phyloP scores from a whole-genome alignment of 768 basidiomycete species.

The Tricholoma sp. region DNA sequence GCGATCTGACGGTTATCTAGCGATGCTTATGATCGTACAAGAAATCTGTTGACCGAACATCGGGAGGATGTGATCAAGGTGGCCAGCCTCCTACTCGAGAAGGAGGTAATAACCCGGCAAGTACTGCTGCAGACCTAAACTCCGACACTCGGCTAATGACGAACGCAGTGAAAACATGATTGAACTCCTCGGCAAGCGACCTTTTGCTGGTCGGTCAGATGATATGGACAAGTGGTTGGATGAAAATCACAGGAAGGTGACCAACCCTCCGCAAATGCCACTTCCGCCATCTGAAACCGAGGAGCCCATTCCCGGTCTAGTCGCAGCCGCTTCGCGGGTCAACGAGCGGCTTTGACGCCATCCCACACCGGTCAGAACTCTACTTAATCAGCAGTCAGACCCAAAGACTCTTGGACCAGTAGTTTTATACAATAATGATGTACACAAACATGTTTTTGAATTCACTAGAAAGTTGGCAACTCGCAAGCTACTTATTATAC shows the following conservation, averaged over 20 bases:
- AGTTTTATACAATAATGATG: too few relatives aligned
- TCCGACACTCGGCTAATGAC: conserved; percentile 4
- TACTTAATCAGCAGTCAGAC: conserved; percentile 21
- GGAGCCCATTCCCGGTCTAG: conserved; percentile 44
- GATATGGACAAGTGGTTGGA: conserved; percentile 99
- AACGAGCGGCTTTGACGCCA: conserved; percentile 18
- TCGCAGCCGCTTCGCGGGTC: conserved; percentile 37
- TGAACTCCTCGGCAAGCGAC: conserved; percentile 72
- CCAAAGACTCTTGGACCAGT: not conserved
- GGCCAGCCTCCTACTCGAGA: conserved; percentile 83
- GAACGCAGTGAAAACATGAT: conserved; percentile 80
- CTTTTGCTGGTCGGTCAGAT: conserved; percentile 71
- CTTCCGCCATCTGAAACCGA: conserved; percentile 32
- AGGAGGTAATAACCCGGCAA: conserved; percentile 92
- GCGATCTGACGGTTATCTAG: conserved; percentile 24
- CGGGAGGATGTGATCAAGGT: conserved; percentile 91
- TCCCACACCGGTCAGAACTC: conserved; percentile 20
- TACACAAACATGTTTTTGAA: too few relatives aligned
- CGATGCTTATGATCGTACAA: conserved; percentile 80
- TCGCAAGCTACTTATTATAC: not conserved
- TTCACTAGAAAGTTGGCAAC: not conserved
- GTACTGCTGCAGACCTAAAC: conserved; percentile 14
- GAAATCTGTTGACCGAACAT: conserved; percentile 73
- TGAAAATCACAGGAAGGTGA: conserved; percentile 55
- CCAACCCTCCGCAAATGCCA: conserved; percentile 14